phyloP scores from a whole-genome alignment of 106 monocot species.

The Vanilla planifolia region DNA sequence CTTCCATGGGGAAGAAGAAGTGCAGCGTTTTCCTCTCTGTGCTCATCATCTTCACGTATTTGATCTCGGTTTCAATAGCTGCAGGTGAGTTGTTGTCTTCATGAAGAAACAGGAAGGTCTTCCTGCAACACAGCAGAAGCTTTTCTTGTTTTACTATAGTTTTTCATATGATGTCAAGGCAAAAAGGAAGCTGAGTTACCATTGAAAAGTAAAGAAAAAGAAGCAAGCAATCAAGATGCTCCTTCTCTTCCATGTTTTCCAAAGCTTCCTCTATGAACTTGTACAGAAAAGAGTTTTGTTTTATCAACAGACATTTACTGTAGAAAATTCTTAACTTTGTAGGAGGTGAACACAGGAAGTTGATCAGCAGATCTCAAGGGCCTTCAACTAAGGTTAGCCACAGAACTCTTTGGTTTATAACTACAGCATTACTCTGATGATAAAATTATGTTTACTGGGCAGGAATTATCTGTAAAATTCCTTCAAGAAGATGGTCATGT shows the following conservation, averaged over 20 bases:
- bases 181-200: no score
- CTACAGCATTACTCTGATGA: background rate
- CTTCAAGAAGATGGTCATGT: slow-evolving; percentile 1
- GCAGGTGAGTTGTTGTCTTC: background rate
- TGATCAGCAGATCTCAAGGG: background rate
- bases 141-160: no score
- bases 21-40: background rate
- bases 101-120: no score
- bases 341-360: background rate
- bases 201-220: no score
- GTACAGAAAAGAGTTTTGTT: background rate
- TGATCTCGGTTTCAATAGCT: background rate
- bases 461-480: slow-evolving; percentile 1
- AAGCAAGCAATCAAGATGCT: no score
- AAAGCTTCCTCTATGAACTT: no score
- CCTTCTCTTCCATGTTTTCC: no score
- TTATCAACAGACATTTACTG: background rate
- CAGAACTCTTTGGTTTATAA: no score
- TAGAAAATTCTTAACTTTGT: background rate
- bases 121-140: no score
- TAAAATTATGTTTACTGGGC: background rate
- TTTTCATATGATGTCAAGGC: no score
- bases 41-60: background rate
- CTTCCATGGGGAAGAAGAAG: background rate
- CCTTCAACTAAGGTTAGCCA: background rate